Percentiles rank a stretch among this genome's conserved stretches.
Evolutionary conservation across 164 flowering plant species (phyloP).

Genomic region (Aristolochia fimbriata): DNA sequence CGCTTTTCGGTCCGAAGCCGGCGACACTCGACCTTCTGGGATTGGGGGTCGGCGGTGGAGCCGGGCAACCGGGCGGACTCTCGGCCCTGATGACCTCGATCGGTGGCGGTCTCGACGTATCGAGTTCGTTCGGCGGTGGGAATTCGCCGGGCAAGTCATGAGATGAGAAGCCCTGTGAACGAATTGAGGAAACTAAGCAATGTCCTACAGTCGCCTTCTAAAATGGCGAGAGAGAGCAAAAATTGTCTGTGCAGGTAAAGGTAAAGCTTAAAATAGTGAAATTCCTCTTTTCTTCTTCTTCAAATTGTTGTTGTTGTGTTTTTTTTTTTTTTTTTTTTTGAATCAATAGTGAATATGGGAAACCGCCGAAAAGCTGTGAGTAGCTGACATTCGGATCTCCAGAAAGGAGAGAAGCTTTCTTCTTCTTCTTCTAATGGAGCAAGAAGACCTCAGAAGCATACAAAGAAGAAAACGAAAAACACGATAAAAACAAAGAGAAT

Average conservation of each 20-base stretch:
- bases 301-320: background rate
- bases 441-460: too few relatives aligned
- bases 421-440: too few relatives aligned
- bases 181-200: background rate
- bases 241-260: constrained; percentile 1
- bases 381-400: too few relatives aligned
- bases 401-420: too few relatives aligned
- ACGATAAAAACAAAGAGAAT: too few relatives aligned
- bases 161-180: constrained; percentile 21
- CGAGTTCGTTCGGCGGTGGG: constrained; percentile 28
- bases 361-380: too few relatives aligned
- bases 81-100: constrained; percentile 61
- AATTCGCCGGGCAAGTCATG: constrained; percentile 19
- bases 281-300: background rate
- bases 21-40: constrained; percentile 63
- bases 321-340: too few relatives aligned
- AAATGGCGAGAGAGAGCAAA: too few relatives aligned
- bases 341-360: too few relatives aligned
- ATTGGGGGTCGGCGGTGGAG: constrained; percentile 26
- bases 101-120: constrained; percentile 44
- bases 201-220: background rate
- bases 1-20: constrained; percentile 34
- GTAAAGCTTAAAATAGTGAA: background rate
- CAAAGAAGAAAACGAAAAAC: too few relatives aligned
- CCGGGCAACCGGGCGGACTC: constrained; percentile 17